Evolutionary conservation across 768 basidiomycete species (phyloP).

Genomic region (Tulasnella sp.): DNA sequence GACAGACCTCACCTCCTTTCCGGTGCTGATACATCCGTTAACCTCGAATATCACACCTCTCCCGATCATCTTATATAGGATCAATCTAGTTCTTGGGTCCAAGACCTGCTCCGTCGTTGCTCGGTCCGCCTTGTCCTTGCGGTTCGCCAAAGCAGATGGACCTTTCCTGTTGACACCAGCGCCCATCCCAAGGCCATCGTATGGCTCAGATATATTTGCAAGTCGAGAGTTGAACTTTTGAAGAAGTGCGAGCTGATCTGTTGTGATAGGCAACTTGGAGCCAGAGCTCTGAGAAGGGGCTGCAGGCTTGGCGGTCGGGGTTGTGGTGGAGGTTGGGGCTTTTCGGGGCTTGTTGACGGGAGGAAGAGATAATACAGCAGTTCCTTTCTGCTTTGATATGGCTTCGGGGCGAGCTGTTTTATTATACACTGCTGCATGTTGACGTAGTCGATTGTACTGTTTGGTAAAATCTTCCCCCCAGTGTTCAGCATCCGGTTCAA

Average conservation of each 20-base stretch:
- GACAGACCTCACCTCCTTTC: slow-evolving; percentile 71
- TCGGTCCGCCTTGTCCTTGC: slow-evolving; percentile 93
- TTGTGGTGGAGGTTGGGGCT: slow-evolving; percentile 27
- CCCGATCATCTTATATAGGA: slow-evolving; percentile 94
- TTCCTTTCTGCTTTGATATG: slow-evolving; percentile 36
- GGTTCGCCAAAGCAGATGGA: slow-evolving; percentile 74
- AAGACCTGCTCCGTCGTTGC: slow-evolving; percentile 96
- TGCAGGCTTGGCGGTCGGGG: slow-evolving; percentile 23
- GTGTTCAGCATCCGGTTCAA: not conserved
- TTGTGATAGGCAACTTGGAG: slow-evolving; percentile 30
- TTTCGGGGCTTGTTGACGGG: slow-evolving; percentile 59
- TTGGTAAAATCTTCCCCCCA: slow-evolving; percentile 84
- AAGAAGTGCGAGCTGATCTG: slow-evolving; percentile 65
- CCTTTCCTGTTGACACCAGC: slow-evolving; percentile 77
- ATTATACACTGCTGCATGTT: slow-evolving; percentile 78
- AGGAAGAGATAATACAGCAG: slow-evolving; percentile 56
- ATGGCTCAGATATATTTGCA: slow-evolving; percentile 66
- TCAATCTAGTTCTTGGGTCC: slow-evolving; percentile 88
- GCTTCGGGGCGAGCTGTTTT: slow-evolving; percentile 42
- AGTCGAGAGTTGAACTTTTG: slow-evolving; percentile 71
- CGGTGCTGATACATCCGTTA: slow-evolving; percentile 94
- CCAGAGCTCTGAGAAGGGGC: not conserved
- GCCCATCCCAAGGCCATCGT: slow-evolving; percentile 44
- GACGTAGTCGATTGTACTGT: slow-evolving; percentile 89
- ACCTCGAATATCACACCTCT: slow-evolving; percentile 80